A percentile compares a stretch with the other conserved stretches of the same genome.
These are phyloP conservation scores for Vicia villosa DNA, from an alignment of 306 rosid genomes.

Conservation along the genomic window DNA sequence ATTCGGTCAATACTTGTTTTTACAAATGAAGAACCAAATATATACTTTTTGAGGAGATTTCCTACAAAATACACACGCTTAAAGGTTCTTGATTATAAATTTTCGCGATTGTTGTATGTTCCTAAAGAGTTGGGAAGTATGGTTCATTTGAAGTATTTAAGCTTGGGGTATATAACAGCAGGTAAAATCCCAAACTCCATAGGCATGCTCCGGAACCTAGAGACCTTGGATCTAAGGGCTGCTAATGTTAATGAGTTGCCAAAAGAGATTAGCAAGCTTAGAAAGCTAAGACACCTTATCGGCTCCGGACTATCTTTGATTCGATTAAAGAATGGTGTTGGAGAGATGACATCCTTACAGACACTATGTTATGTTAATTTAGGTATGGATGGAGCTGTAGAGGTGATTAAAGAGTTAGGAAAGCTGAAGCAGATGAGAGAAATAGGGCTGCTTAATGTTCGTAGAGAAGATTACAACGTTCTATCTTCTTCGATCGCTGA, in stretches of 20 bases:
- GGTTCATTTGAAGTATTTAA: not conserved
- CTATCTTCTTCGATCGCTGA: not conserved
- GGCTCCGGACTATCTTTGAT: not conserved
- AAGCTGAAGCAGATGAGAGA: not conserved
- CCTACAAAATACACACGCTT: not conserved
- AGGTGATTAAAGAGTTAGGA: not conserved
- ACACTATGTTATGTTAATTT: not conserved
- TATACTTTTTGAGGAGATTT: not conserved
- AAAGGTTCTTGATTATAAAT: not conserved
- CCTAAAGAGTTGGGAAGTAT: not conserved
- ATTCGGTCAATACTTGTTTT: not conserved
- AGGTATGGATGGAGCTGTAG: not conserved
- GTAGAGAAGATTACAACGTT: not conserved
- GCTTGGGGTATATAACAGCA: not conserved
- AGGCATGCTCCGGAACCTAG: not conserved
- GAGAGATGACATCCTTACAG: not conserved
- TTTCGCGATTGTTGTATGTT: no score
- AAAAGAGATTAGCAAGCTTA: not conserved
- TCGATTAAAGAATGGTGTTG: not conserved
- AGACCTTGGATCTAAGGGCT: not conserved
- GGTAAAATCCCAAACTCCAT: not conserved
- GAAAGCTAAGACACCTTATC: not conserved
- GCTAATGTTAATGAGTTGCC: not conserved
- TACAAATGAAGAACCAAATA: not conserved
- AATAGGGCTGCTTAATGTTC: not conserved